These are phyloP conservation scores for Cryomyces antarcticus DNA, from an alignment of 495 filamentous ascomycete species.

Conservation along the genomic window DNA sequence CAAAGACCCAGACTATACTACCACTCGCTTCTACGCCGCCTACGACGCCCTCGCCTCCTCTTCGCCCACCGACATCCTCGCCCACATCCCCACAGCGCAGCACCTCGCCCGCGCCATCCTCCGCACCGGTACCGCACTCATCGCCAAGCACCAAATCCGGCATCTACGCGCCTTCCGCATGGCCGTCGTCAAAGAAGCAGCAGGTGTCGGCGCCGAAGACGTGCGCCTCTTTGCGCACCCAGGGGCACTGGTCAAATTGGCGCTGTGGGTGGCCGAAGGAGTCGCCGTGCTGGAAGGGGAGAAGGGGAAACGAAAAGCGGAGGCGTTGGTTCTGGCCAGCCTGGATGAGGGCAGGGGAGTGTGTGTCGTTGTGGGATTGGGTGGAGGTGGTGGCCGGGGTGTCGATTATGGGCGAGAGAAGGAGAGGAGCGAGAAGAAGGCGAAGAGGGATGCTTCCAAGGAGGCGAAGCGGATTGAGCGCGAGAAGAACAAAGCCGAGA, in stretches of 20 bases:
- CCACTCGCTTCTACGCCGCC: constrained; percentile 67
- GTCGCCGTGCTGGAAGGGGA: constrained; percentile 76
- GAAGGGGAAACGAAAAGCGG: constrained; percentile 37
- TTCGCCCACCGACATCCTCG: constrained; percentile 31
- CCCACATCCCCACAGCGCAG: constrained; percentile 64
- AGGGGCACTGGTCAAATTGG: constrained; percentile 76
- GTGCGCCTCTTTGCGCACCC: constrained; percentile 77
- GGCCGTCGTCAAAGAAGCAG: constrained; percentile 86
- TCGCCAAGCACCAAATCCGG: constrained; percentile 84
- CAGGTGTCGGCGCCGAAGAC: constrained; percentile 26
- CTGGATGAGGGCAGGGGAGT: constrained; percentile 75
- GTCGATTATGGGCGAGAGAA: constrained; percentile 41
- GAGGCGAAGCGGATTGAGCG: constrained; percentile 39
- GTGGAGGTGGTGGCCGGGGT: constrained; percentile 52
- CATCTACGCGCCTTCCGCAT: constrained; percentile 84
- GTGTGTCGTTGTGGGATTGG: constrained; percentile 76
- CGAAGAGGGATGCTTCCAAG: constrained; percentile 39
- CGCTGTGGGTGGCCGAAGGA: constrained; percentile 85
- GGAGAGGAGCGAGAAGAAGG: constrained; percentile 34
- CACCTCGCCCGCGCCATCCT: constrained; percentile 83
- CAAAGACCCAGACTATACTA: constrained; percentile 42
- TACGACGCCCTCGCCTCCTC: constrained; percentile 55
- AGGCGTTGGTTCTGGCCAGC: constrained; percentile 73
- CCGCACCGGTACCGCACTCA: constrained; percentile 70
- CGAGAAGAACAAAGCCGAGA: constrained; percentile 35